phyloP scores from a whole-genome alignment of 345 rosid species.

The Leavenworthia alabamica region DNA sequence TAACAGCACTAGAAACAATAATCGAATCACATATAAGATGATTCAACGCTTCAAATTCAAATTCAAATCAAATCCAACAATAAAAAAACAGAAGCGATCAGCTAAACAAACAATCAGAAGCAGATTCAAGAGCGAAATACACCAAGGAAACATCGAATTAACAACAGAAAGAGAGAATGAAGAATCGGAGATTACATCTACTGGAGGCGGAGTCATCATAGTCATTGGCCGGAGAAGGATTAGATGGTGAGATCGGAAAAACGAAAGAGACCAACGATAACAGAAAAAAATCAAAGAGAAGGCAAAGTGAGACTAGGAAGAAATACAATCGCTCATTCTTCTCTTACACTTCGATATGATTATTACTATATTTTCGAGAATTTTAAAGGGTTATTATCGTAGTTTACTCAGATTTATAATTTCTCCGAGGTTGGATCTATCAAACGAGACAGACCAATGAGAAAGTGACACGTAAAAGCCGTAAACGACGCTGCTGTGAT shows the following conservation, averaged over 20 bases:
- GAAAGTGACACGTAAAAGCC: conserved; percentile 14
- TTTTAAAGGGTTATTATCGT: conserved; percentile 7
- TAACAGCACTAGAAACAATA: conserved; percentile 9
- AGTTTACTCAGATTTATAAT: conserved; percentile 28
- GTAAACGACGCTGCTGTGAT: conserved; percentile 11
- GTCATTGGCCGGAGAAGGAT: conserved; percentile 44
- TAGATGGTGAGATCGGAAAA: conserved; percentile 25
- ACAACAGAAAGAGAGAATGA: background rate
- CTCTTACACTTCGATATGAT: conserved; percentile 25
- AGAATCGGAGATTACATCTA: conserved; percentile 39
- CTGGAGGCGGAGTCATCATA: conserved; percentile 55
- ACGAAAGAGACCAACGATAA: conserved; percentile 8
- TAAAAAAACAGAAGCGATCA: conserved; percentile 23
- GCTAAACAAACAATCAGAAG: conserved; percentile 13
- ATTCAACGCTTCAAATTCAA: conserved; percentile 13
- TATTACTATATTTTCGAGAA: conserved; percentile 23
- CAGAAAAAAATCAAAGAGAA: conserved; percentile 27
- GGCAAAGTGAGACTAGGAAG: conserved; percentile 31
- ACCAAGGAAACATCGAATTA: background rate
- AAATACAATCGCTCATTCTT: conserved; percentile 25
- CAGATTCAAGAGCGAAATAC: conserved; percentile 5
- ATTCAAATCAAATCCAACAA: conserved; percentile 24
- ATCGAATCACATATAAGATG: conserved; percentile 3
- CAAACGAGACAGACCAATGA: conserved; percentile 24
- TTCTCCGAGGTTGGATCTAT: conserved; percentile 23